These are phyloP conservation scores for Colletotrichum trifolii DNA, from an alignment of 2,329 filamentous ascomycete species.

Conservation along the genomic window DNA sequence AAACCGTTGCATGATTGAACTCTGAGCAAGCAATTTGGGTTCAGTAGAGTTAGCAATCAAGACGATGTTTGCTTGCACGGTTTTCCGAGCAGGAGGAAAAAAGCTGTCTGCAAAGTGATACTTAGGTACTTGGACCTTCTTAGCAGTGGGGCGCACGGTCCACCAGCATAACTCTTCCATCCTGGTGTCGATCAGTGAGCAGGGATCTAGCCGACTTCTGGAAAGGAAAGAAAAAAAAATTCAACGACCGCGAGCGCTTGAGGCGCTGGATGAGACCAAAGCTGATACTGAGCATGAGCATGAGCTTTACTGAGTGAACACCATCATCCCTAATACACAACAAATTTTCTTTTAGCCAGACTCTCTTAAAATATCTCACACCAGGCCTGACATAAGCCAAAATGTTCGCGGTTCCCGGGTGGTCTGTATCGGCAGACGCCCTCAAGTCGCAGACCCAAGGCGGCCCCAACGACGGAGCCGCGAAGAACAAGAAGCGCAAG, in stretches of 20 bases:
- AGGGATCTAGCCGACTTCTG: constrained; percentile 33
- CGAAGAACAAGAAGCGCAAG: constrained; percentile 65
- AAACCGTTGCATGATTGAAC: no score
- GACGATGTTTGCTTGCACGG: no score
- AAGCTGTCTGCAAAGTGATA: no score
- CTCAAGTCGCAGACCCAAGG: constrained; percentile 74
- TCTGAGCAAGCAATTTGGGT: no score
- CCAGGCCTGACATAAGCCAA: constrained; percentile 3
- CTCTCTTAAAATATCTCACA: background rate
- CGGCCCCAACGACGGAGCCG: constrained; percentile 43
- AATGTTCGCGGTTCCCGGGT: constrained; percentile 96
- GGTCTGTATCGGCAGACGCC: constrained; percentile 80
- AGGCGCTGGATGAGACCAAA: constrained; percentile 15
- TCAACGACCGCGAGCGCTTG: constrained; percentile 22
- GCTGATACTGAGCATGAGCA: no score
- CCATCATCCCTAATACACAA: constrained; percentile 9
- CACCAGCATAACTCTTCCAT: constrained; percentile 17
- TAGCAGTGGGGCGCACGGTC: constrained; percentile 18
- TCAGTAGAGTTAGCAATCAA: no score
- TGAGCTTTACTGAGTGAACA: constrained; percentile 2
- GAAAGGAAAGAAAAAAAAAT: constrained; percentile 35
- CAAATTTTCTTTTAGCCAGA: background rate
- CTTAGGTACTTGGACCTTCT: background rate
- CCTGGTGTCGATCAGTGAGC: constrained; percentile 34
- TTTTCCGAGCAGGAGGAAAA: no score